phyloP scores from a whole-genome alignment of 1,139 yeast species.

The Suhomyces bolitotheri region DNA sequence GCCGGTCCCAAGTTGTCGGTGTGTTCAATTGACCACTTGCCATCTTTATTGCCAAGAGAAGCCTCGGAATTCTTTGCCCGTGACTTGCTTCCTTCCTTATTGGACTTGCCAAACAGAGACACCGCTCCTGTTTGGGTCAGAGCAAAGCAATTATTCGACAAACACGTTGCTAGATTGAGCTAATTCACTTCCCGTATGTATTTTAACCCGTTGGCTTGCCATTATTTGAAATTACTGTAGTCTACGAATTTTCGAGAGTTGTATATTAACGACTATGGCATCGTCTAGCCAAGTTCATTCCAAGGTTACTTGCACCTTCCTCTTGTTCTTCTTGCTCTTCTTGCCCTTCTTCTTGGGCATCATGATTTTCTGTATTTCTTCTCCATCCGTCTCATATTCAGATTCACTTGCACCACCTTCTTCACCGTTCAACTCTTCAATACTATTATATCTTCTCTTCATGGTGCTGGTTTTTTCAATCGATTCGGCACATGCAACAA shows the following conservation, averaged over 20 bases:
- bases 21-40: conserved; percentile 95
- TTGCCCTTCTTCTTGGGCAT: conserved; percentile 41
- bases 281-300: too few relatives aligned
- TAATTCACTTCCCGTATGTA: conserved; percentile 6
- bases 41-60: conserved; percentile 93
- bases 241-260: too few relatives aligned
- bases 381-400: conserved; percentile 66
- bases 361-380: conserved; percentile 49
- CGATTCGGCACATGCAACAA: conserved; percentile 72
- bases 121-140: conserved; percentile 88
- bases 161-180: conserved; percentile 69
- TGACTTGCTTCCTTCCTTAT: conserved; percentile 85
- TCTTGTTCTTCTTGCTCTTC: conserved; percentile 42
- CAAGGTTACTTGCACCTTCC: conserved; percentile 54
- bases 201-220: conserved; percentile 2
- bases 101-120: conserved; percentile 77
- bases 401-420: conserved; percentile 50
- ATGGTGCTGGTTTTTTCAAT: conserved; percentile 73
- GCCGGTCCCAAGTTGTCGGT: conserved; percentile 87
- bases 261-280: too few relatives aligned
- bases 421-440: conserved; percentile 28
- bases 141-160: conserved; percentile 79
- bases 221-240: too few relatives aligned
- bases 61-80: conserved; percentile 87
- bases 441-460: conserved; percentile 59